Evolutionary conservation across 2,329 filamentous ascomycete species (phyloP).

Genomic region (Exserohilum rostratum): DNA sequence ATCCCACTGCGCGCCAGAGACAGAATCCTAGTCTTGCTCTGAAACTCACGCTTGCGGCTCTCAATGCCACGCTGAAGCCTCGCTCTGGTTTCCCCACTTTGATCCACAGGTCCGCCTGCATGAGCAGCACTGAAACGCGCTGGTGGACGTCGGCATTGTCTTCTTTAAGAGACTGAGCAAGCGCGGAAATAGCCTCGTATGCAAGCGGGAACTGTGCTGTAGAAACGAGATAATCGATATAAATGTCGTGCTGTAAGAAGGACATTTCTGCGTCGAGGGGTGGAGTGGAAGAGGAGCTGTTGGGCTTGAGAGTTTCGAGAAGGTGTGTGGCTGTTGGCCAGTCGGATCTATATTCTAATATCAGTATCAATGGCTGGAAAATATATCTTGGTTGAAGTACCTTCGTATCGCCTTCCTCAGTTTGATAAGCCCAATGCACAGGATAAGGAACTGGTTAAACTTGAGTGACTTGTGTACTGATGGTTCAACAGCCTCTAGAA

Average conservation of each 20-base stretch:
- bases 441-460: conserved; percentile 74
- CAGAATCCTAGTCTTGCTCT: conserved; percentile 70
- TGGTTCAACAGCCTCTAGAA: conserved; percentile 65
- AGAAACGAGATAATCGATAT: conserved; percentile 65
- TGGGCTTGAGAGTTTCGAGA: conserved; percentile 62
- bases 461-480: conserved; percentile 75
- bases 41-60: conserved; percentile 76
- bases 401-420: conserved; percentile 66
- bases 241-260: conserved; percentile 64
- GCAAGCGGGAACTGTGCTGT: conserved; percentile 60
- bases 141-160: conserved; percentile 68
- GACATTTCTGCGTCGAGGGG: conserved; percentile 62
- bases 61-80: conserved; percentile 76
- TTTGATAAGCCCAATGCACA: conserved; percentile 70
- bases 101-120: conserved; percentile 74
- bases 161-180: conserved; percentile 58
- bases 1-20: conserved; percentile 74
- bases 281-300: conserved; percentile 46
- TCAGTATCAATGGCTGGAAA: conserved; percentile 17
- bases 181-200: conserved; percentile 59
- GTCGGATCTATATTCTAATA: conserved; percentile 55
- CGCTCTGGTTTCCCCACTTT: conserved; percentile 72
- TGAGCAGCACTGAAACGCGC: conserved; percentile 72
- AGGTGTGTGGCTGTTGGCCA: conserved; percentile 63
- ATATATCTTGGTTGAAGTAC: conserved; percentile 31